Conservation (phyloP, 2,329 filamentous ascomycete species). For the Fusarium cyanostomum region DNA sequence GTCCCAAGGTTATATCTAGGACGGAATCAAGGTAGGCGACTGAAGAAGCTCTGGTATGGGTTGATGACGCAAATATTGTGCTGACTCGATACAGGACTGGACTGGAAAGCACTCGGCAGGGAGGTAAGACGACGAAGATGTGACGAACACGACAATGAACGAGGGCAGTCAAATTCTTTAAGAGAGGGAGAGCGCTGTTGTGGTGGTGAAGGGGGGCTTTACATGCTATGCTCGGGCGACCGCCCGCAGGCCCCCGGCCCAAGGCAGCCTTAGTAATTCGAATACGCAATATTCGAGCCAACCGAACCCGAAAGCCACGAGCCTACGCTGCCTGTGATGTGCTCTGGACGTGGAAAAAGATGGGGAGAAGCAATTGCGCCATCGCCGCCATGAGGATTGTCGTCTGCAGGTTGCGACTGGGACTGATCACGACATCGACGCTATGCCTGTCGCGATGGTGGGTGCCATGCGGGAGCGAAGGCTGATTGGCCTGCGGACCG, state of each 20-base stretch:
- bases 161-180: constrained; percentile 43
- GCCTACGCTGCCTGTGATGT: constrained; percentile 33
- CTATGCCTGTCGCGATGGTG: constrained; percentile 59
- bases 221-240: constrained; percentile 43
- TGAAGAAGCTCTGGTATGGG: constrained; percentile 14
- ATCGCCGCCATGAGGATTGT: constrained; percentile 48
- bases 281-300: constrained; percentile 34
- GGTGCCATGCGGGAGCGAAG: constrained; percentile 30
- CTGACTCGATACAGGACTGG: constrained; percentile 35
- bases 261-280: constrained; percentile 42
- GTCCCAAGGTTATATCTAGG: constrained; percentile 34
- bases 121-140: constrained; percentile 29
- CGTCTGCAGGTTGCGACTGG: constrained; percentile 45
- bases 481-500: constrained; percentile 49
- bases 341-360: constrained; percentile 37
- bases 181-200: constrained; percentile 31
- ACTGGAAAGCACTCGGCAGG: constrained; percentile 32
- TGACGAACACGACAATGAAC: constrained; percentile 29
- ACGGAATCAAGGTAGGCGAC: constrained; percentile 10
- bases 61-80: constrained; percentile 40
- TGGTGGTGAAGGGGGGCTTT: constrained; percentile 36
- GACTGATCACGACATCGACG: constrained; percentile 63
- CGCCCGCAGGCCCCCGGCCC: constrained; percentile 39
- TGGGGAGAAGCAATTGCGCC: constrained; percentile 49
- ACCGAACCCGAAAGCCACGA: constrained; percentile 26